phyloP scores from a whole-genome alignment of 2,329 filamentous ascomycete genomes.

The Teratosphaeria zuluensis region DNA sequence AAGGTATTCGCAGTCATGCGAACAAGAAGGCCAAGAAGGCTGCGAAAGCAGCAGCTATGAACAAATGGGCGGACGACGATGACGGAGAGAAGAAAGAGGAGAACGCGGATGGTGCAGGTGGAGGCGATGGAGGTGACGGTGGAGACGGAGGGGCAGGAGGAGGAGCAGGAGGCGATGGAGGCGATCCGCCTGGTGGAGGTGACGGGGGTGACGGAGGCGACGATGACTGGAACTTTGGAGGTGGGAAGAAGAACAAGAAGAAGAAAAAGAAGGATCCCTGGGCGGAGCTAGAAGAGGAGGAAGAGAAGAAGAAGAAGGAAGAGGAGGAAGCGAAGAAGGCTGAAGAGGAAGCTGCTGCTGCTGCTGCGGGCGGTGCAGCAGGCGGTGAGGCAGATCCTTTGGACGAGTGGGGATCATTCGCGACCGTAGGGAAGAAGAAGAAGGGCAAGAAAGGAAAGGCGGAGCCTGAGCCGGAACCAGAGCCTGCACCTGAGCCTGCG shows the following conservation, averaged over 20 bases:
- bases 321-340: constrained; percentile 22
- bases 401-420: constrained; percentile 30
- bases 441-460: constrained; percentile 21
- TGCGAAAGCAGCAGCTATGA: constrained; percentile 25
- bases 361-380: constrained; percentile 13
- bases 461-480: constrained; percentile 8
- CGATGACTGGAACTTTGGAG: constrained; percentile 24
- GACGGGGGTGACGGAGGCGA: constrained; percentile 25
- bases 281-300: constrained; percentile 27
- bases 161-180: constrained; percentile 15
- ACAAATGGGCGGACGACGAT: constrained; percentile 36
- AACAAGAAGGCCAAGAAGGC: constrained; percentile 43
- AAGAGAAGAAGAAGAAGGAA: constrained; percentile 27
- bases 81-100: constrained; percentile 37
- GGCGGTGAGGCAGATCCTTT: constrained; percentile 17
- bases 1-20: constrained; percentile 42
- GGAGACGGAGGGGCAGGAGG: constrained; percentile 15
- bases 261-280: constrained; percentile 31
- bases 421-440: constrained; percentile 26
- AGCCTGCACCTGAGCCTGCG: constrained; percentile 8
- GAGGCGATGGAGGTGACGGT: constrained; percentile 24
- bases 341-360: not conserved
- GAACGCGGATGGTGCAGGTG: constrained; percentile 27
- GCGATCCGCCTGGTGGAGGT: constrained; percentile 19
- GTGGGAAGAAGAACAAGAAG: constrained; percentile 30